Evolutionary conservation across 371 early-diverging fungal species (phyloP).

Genomic region (Apophysomyces variabilis): DNA sequence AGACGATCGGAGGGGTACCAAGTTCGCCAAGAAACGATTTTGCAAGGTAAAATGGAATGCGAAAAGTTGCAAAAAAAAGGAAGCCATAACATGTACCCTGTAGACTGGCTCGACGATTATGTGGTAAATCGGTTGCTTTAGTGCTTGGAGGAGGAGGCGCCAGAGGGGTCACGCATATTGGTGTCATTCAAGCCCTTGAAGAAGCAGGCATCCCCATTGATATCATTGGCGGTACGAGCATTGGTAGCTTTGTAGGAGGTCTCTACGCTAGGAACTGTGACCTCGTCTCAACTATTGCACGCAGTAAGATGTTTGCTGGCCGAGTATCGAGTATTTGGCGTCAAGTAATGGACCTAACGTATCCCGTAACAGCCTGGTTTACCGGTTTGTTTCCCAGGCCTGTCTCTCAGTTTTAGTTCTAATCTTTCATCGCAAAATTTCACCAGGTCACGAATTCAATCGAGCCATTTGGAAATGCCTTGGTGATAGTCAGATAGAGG

Average conservation of each 20-base stretch:
- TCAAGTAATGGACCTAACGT: constrained; percentile 93
- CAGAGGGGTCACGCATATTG: constrained; percentile 96
- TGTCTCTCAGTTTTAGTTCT: constrained; percentile 3
- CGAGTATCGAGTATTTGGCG: constrained; percentile 90
- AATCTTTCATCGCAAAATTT: background rate
- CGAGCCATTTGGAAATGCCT: constrained; percentile 95
- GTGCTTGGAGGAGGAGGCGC: constrained; percentile 99
- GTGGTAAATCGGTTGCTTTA: constrained; percentile 94
- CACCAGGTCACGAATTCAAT: constrained; percentile 89
- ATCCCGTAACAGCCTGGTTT: constrained; percentile 92
- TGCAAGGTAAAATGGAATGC: constrained; percentile 49
- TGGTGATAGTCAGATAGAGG: constrained; percentile 93
- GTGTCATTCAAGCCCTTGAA: constrained; percentile 96
- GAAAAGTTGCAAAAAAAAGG: background rate
- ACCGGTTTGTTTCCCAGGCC: constrained; percentile 54
- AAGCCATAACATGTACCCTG: background rate
- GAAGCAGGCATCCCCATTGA: constrained; percentile 99
- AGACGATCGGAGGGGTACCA: constrained; percentile 26
- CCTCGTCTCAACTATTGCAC: constrained; percentile 84
- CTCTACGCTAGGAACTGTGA: constrained; percentile 93
- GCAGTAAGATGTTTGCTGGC: constrained; percentile 85
- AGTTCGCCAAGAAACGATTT: constrained; percentile 63
- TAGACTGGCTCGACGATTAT: constrained; percentile 92
- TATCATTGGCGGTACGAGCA: constrained; percentile 98
- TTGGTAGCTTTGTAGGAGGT: constrained; percentile 98